These are phyloP conservation scores for Astrephomene gubernaculifera DNA, from an alignment of 139 green algal genomes.

Conservation along the genomic window DNA sequence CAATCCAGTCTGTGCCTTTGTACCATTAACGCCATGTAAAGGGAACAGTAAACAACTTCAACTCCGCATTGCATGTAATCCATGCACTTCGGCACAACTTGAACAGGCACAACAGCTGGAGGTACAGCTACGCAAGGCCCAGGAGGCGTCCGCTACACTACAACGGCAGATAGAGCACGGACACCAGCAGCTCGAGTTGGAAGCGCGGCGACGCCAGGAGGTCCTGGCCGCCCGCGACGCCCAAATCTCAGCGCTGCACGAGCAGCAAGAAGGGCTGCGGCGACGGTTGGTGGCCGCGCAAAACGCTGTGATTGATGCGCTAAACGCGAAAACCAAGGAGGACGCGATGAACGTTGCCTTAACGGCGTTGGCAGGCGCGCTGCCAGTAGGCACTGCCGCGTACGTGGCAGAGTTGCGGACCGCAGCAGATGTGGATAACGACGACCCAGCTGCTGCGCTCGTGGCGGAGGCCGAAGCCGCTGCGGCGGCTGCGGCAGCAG, in stretches of 20 bases:
- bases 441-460: slow-evolving; percentile 23
- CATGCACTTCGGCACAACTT: too few species aligned
- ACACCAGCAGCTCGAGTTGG: slow-evolving; percentile 13
- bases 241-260: slow-evolving; percentile 17
- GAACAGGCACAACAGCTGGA: slow-evolving; percentile 21
- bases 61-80: too few species aligned
- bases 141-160: not conserved
- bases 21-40: too few species aligned
- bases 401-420: slow-evolving; percentile 54
- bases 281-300: slow-evolving; percentile 35
- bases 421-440: slow-evolving; percentile 13
- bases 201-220: not conserved
- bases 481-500: not conserved
- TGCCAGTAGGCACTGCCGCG: slow-evolving; percentile 40
- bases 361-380: not conserved
- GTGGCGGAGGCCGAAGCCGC: slow-evolving; percentile 12
- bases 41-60: too few species aligned
- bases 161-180: slow-evolving; percentile 23
- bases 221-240: slow-evolving; percentile 10
- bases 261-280: slow-evolving; percentile 37
- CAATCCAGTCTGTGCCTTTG: too few species aligned
- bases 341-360: slow-evolving; percentile 39
- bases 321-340: slow-evolving; percentile 46
- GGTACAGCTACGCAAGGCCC: slow-evolving; percentile 22
- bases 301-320: slow-evolving; percentile 29